Conservation (phyloP, 805 yeast species). For the Ogataea glucozyma region DNA sequence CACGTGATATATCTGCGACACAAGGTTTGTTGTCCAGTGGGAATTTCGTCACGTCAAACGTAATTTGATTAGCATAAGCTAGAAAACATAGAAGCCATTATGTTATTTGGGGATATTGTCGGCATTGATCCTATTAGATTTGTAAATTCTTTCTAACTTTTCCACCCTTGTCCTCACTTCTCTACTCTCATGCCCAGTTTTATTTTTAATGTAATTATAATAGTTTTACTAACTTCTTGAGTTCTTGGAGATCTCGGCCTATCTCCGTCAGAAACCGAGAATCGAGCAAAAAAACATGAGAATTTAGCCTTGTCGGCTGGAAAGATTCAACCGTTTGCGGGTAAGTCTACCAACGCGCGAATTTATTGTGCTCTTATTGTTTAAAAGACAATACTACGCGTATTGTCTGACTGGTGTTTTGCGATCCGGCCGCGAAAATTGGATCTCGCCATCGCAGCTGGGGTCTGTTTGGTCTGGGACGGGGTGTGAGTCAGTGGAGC, state of each 20-base stretch:
- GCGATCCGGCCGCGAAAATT: slow-evolving; percentile 6
- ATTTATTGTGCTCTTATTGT: slow-evolving; percentile 2
- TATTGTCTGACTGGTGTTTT: background rate
- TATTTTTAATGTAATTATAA: too few species aligned
- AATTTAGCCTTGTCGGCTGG: background rate
- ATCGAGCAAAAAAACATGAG: background rate
- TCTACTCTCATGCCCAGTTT: too few species aligned
- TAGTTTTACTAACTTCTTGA: background rate
- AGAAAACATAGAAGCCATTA: too few species aligned
- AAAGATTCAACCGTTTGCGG: background rate
- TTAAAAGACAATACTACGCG: background rate
- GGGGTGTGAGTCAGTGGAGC: slow-evolving; percentile 2
- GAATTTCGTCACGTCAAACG: too few species aligned
- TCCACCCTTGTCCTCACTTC: too few species aligned
- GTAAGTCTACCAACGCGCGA: slow-evolving; percentile 1
- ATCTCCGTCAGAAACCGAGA: slow-evolving; percentile 7
- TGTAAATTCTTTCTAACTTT: too few species aligned
- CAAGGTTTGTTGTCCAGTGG: too few species aligned
- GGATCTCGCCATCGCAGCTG: background rate
- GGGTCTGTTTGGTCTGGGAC: background rate
- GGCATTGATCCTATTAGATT: too few species aligned
- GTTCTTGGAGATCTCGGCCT: slow-evolving; percentile 6
- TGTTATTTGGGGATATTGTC: too few species aligned
- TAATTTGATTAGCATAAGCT: too few species aligned
- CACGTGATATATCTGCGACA: background rate